Evolutionary conservation across 805 yeast species (phyloP).

Genomic region (Lipomyces spencermartinsiae): DNA sequence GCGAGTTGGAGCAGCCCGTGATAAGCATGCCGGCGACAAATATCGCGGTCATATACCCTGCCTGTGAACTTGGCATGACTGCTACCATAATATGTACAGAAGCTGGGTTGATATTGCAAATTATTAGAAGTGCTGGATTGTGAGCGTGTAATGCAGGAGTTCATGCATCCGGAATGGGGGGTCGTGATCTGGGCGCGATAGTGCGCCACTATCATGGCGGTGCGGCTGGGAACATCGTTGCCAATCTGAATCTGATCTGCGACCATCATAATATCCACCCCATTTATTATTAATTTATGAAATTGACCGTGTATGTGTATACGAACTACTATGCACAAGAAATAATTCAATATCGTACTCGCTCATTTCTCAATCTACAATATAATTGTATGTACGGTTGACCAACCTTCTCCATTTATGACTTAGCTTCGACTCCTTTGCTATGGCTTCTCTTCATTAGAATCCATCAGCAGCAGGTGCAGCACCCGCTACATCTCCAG

Average conservation of each 20-base stretch:
- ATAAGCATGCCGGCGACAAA: conserved; percentile 61
- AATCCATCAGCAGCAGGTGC: conserved; percentile 20
- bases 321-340: neutral
- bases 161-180: too few species aligned
- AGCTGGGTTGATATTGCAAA: neutral
- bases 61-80: neutral
- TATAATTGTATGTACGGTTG: neutral
- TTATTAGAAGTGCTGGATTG: neutral
- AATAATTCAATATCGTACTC: neutral
- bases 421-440: neutral
- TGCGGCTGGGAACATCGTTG: neutral
- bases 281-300: neutral
- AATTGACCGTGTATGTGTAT: neutral
- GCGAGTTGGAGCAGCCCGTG: conserved; percentile 75
- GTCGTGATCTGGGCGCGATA: too few species aligned
- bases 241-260: neutral
- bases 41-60: conserved; percentile 17
- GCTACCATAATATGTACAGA: neutral
- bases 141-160: too few species aligned
- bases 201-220: neutral
- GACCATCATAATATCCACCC: neutral
- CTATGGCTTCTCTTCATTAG: neutral
- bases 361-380: neutral
- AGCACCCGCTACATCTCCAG: conserved; percentile 13
- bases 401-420: neutral